Evolutionary conservation across 768 basidiomycete genomes (phyloP), one percentile per base, ranked within the genome.

Genomic region (Tricholoma sp.): DNA sequence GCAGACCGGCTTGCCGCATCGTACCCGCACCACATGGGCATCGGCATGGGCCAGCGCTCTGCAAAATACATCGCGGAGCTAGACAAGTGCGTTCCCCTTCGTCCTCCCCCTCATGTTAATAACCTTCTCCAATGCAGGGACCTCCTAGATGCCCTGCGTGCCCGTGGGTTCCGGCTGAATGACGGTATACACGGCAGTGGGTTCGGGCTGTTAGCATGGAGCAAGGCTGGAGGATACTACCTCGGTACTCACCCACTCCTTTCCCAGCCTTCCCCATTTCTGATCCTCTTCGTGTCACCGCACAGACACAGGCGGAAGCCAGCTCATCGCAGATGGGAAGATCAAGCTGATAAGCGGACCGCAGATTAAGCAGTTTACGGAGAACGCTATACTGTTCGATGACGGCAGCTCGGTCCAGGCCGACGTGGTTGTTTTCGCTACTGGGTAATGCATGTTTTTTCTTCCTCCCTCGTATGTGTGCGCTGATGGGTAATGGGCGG

Each of bases 271-370:
- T 4, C 24, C 24, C 24, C 24, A 24, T 24, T 24, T 24, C 24
- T 24, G 24, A 24, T 24, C 2, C 24, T 24, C 24, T 24, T 24
- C 24, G 7, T 10, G 29, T 4, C n/a, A 6, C 20, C 7, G 3
- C n/a, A 17, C 51, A 83, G 83, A 84, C 59, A 77, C 79, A 17
- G 85, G 85, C 32, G 81, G 79, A 9, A 80, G 80, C 57, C 78
- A 85, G 66, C 70, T 81, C 59, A 81, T 88, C 62, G 77, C 80
- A 45, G 82, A 86, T 62, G 84, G 85, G 5, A 81, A 83, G 64
- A 84, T 89, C 73, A 86, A 86, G 66, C 68, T 89, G 55, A 88
- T 88, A 71, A 84, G 79, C 68, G 83, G 83, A 54, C 70, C 71
- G 49, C 69, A 73, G 47, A 79, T 88, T 54, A 66, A 74, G 54